These are phyloP conservation scores for Colletotrichum shisoi DNA, from an alignment of 2,329 filamentous ascomycete species.

Conservation along the genomic window DNA sequence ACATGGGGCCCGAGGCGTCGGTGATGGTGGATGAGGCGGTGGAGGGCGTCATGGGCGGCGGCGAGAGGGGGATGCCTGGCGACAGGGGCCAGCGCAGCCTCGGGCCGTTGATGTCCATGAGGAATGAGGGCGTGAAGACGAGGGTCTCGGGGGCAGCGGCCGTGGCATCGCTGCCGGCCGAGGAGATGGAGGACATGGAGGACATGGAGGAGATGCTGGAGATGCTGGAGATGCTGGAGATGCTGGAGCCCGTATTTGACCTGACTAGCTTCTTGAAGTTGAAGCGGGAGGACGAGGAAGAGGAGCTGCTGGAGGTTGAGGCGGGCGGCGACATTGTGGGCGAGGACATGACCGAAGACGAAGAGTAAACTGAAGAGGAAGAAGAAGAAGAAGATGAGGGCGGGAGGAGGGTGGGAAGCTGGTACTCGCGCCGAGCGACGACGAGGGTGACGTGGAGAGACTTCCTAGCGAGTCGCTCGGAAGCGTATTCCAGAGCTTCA, in stretches of 20 bases:
- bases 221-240: conserved; percentile 43
- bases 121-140: conserved; percentile 47
- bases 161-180: conserved; percentile 40
- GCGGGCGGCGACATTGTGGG: conserved; percentile 46
- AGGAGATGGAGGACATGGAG: conserved; percentile 37
- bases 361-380: conserved; percentile 43
- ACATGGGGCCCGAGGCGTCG: conserved; percentile 45
- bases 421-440: conserved; percentile 64
- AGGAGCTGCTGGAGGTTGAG: conserved; percentile 38
- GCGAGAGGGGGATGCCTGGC: conserved; percentile 52
- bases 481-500: conserved; percentile 66
- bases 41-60: conserved; percentile 58
- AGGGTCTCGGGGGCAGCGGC: conserved; percentile 44
- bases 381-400: conserved; percentile 40
- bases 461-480: conserved; percentile 63
- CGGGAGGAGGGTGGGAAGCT: conserved; percentile 55
- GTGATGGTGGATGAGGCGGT: conserved; percentile 53
- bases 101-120: conserved; percentile 44
- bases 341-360: conserved; percentile 42
- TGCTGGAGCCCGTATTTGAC: conserved; percentile 48
- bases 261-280: conserved; percentile 51
- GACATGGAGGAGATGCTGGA: conserved; percentile 35
- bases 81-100: conserved; percentile 48
- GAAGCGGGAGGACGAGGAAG: conserved; percentile 46
- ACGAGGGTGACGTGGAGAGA: conserved; percentile 65